Evolutionary conservation across 257 asterid genomes (phyloP), one percentile per base, ranked within the genome.

Genomic region (Petrea volubilis): DNA sequence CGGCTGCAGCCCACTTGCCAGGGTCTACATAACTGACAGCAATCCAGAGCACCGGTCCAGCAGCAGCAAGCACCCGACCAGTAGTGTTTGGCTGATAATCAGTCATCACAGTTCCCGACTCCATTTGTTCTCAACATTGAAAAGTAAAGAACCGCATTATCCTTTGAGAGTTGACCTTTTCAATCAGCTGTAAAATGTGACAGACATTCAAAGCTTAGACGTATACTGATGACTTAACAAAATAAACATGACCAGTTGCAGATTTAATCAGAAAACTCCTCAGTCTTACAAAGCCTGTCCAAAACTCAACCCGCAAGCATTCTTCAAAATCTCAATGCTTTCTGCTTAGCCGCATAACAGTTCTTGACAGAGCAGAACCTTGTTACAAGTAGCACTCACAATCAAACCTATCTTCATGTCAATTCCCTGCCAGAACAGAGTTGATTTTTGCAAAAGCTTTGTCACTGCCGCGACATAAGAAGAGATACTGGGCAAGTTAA

Each of bases 1-100:
- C 81, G 57, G 82, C 73, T 57, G 86, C 82, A 28, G 89, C 86
- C 91, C 89, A 88, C 71, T 88, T 88, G 66, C 95, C 95, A 44
- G 91, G 91, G 69, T 83, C 95, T 31, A 88, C 79, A 78, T 88
- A 85, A 78, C 89, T 73, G 43, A 83, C 67, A 55, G 88, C 80
- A 74, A 88, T 58, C 66, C 84, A 82, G 49, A 88, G 82, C 67
- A 83, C 78, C 7, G 95, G 94, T 20, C 69, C 82, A 50, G 76
- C 75, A 71, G 94, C 84, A 72, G 86, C 65, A 76, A 87, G 79
- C 33, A 81, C 31, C 47, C 88, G 81, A 31, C 72, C 73, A 53
- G 71, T 62, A 31, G 67, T 49, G 67, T 59, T 70, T 61, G 84
- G 61, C 67, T 41, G 83, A 64, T 52, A 56, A 67, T 21, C 51